Evolutionary conservation across 345 rosid genomes (phyloP).

Genomic region (Eucalyptus decipiens): DNA sequence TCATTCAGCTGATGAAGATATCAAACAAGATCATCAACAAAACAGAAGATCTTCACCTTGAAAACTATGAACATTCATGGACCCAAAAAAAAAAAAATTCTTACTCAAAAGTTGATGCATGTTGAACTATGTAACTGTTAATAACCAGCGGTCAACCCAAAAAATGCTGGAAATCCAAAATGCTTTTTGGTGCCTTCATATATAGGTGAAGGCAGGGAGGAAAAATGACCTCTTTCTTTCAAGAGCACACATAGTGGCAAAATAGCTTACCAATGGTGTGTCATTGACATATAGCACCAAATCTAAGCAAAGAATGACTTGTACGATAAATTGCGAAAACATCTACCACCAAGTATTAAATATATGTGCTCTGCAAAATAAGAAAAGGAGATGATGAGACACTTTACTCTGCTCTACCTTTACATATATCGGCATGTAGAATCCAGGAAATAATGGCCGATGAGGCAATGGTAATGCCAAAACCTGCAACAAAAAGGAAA

Average conservation of each 20-base stretch:
- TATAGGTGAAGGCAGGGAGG: not conserved
- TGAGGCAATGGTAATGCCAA: conserved; percentile 86
- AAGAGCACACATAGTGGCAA: not conserved
- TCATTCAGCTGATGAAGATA: not conserved
- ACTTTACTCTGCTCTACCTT: conserved; percentile 45
- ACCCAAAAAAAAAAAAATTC: not conserved
- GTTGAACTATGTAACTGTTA: not conserved
- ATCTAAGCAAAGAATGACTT: not conserved
- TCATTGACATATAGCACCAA: not conserved
- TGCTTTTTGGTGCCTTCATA: not conserved
- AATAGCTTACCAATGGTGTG: not conserved
- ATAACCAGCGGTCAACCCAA: not conserved
- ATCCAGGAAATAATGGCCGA: conserved; percentile 94
- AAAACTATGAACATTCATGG: not conserved
- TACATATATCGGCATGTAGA: conserved; percentile 95
- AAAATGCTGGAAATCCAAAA: not conserved
- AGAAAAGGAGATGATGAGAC: not conserved
- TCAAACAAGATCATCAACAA: not conserved
- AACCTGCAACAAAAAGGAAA: conserved; percentile 37
- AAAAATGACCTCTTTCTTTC: not conserved
- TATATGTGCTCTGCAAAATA: not conserved
- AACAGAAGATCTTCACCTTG: not conserved
- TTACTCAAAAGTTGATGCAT: not conserved
- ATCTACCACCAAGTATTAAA: not conserved
- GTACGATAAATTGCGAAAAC: not conserved